Evolutionary conservation across 2,329 filamentous ascomycete genomes (phyloP).

Genomic region (Colletotrichum viniferum): DNA sequence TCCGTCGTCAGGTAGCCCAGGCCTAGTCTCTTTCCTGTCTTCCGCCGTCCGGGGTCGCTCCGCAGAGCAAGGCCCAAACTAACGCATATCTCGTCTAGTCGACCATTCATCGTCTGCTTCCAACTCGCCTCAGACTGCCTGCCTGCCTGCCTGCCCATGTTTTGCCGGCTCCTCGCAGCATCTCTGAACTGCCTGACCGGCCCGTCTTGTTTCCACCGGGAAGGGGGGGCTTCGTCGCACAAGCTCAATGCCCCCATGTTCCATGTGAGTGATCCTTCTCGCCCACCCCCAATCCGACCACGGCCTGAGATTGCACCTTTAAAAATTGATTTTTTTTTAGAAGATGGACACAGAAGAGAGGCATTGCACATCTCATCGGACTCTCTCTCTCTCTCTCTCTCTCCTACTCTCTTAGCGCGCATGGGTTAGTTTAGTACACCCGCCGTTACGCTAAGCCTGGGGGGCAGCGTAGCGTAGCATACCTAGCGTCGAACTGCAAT

Average conservation of each 20-base stretch:
- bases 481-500: not conserved
- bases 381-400: not conserved
- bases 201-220: not conserved
- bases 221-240: not conserved
- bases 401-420: not conserved
- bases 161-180: not conserved
- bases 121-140: not conserved
- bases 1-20: not conserved
- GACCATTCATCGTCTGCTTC: not conserved
- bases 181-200: not conserved
- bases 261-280: not conserved
- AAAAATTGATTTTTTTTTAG: not conserved
- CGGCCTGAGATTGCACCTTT: not conserved
- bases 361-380: not conserved
- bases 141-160: not conserved
- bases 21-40: not conserved
- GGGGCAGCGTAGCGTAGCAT: not conserved
- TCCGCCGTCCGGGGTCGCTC: not conserved
- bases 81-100: not conserved
- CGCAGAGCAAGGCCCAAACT: not conserved
- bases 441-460: constrained; percentile 12
- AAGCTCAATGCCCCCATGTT: not conserved
- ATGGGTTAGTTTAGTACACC: constrained; percentile 2
- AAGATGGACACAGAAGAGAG: not conserved
- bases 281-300: not conserved